Percentiles rank a stretch among this genome's conserved stretches.
phyloP scores from a whole-genome alignment of 2,329 filamentous ascomycete genomes.

The Fusarium humuli region DNA sequence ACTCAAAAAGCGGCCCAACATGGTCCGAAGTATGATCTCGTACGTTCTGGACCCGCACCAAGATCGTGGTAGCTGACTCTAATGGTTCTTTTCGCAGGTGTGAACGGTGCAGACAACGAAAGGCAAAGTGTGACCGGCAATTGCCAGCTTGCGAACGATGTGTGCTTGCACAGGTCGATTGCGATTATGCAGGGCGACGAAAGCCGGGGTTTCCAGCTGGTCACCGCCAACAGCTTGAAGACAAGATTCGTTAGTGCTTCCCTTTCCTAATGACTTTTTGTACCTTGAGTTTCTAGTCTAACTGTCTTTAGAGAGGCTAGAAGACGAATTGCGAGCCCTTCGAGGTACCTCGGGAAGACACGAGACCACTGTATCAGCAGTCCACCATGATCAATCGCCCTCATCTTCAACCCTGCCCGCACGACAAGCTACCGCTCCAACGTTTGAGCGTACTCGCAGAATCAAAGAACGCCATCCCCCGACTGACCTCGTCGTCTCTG shows the following conservation, averaged over 20 bases:
- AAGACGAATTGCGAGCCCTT: not conserved
- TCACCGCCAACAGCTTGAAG: not conserved
- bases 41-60: not conserved
- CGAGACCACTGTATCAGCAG: not conserved
- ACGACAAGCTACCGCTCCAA: not conserved
- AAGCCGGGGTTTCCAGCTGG: conserved; percentile 7
- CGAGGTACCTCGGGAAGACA: not conserved
- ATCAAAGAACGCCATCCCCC: not conserved
- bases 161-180: not conserved
- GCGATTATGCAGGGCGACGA: not conserved
- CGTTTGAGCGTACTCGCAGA: not conserved
- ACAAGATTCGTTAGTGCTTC: not conserved
- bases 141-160: not conserved
- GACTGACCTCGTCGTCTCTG: not conserved
- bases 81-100: not conserved
- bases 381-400: accelerated
- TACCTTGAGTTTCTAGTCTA: not conserved
- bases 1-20: not conserved
- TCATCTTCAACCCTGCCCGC: not conserved
- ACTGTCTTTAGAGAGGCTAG: not conserved
- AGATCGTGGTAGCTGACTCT: not conserved
- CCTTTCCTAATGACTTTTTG: not conserved
- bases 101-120: conserved; percentile 1
- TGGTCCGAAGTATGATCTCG: conserved; percentile 2
- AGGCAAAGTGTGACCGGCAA: conserved; percentile 4